Conservation (phyloP, 2,329 filamentous ascomycete genomes). For the Paraconiothyrium sp. region DNA sequence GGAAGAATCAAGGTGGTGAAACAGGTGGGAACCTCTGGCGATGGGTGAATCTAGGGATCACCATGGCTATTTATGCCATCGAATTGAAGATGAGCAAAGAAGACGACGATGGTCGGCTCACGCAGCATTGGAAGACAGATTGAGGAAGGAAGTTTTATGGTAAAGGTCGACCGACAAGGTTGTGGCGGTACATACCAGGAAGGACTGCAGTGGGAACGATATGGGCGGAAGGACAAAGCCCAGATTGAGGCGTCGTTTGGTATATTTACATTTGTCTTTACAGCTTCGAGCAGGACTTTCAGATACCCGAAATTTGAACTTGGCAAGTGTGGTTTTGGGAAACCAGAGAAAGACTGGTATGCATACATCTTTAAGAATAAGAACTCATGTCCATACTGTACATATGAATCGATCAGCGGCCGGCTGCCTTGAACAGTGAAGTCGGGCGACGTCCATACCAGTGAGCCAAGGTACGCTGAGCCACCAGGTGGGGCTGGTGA, state of each 20-base stretch:
- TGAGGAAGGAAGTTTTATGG: constrained; percentile 51
- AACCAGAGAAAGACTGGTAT: constrained; percentile 2
- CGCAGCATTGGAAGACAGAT: constrained; percentile 92
- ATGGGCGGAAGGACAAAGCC: constrained; percentile 4
- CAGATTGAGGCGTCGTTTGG: constrained; percentile 1
- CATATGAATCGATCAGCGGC: background rate
- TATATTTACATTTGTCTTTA: constrained; percentile 19
- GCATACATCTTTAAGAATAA: constrained; percentile 11
- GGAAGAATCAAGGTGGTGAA: constrained; percentile 85
- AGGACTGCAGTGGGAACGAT: background rate
- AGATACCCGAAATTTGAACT: constrained; percentile 39
- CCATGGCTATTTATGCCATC: constrained; percentile 88
- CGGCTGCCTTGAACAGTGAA: background rate
- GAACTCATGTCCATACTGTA: constrained; percentile 8
- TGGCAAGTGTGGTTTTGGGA: constrained; percentile 5
- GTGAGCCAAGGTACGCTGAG: background rate
- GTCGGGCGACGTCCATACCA: background rate
- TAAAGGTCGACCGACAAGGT: background rate
- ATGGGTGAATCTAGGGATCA: constrained; percentile 91
- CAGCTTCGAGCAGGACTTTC: constrained; percentile 27
- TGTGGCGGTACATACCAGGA: background rate
- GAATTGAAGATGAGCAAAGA: constrained; percentile 88
- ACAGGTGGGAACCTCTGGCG: constrained; percentile 87
- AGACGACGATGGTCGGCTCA: constrained; percentile 76
- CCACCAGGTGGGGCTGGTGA: background rate